Base-by-base conservation (phyloP, 257 asterid species). In the Echites panduratus region DNA sequence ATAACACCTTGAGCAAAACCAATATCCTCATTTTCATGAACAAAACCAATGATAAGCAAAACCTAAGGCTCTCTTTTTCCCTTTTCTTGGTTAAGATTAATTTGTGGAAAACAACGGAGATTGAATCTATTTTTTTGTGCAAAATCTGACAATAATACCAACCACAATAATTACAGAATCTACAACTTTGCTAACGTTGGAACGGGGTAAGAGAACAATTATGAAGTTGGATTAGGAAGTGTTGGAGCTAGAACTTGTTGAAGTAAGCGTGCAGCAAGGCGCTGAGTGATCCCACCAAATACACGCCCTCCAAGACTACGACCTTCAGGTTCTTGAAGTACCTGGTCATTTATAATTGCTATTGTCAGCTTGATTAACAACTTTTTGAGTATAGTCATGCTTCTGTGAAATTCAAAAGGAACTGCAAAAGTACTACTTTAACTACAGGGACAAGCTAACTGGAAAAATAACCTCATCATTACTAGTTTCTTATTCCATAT, bases 191-290 rank as follows among this genome's bases (percentile, higher is more conserved):
- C 52, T 27, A 9, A 17, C 9, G 1, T 32, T 69, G 47, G 27
- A 3, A 50, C 7, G 35, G 7, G 26, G 53, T 19, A 43, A 52
- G 16, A 61, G 29, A 32, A 32, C 40, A 50, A 63, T 77, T 75
- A 86, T 27, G 65, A 66, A 49, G 81, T 66, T 45, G 85, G 71
- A 66, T 88, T 65, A 63, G 95, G 49, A 66, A 49, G 70, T 43
- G 88, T 53, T 2, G 96, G 92, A 54, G 84, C 89, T 71, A 94
- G 99, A 79, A 89, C 88, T 89, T 94, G 98, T 81, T 91, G 98
- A 86, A 94, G 80, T 53, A 91, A 84, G 79, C 99, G 99, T 4
- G 99, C 99, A 8, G 97, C 99, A 62, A 94, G 85, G 47, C 99
- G 97, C 80, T 89, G 97, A 71, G 92, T 86, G 72, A 94, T 89